A percentile compares a stretch with the other conserved stretches of the same genome.
Evolutionary conservation across 768 basidiomycete species (phyloP).

Genomic region (Tremella mesenterica): DNA sequence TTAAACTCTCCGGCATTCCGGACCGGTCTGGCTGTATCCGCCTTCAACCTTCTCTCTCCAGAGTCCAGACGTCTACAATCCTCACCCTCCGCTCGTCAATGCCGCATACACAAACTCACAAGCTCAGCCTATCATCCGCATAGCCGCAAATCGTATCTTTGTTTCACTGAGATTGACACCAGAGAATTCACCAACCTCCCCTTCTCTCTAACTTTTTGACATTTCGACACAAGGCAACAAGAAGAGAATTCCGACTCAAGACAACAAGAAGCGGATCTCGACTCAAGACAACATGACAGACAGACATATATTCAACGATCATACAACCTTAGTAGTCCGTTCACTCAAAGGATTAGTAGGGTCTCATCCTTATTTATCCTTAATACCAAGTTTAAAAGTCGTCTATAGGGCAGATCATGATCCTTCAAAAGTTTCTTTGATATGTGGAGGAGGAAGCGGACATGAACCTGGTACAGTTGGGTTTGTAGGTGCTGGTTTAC

Average conservation of each 20-base stretch:
- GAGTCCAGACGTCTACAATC: too few relatives aligned
- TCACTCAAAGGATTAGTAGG: constrained; percentile 37
- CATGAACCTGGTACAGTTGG: constrained; percentile 41
- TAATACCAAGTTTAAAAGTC: constrained; percentile 39
- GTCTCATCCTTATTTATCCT: constrained; percentile 30
- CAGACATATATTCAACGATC: constrained; percentile 39
- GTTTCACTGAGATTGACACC: too few relatives aligned
- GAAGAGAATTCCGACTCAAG: neutral
- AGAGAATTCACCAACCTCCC: too few relatives aligned
- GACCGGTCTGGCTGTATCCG: too few relatives aligned
- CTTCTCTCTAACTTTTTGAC: too few relatives aligned
- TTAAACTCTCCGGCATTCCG: too few relatives aligned
- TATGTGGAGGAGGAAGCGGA: constrained; percentile 39
- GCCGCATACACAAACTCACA: too few relatives aligned
- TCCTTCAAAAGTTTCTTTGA: constrained; percentile 33
- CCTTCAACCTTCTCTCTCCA: too few relatives aligned
- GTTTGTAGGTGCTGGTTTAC: constrained; percentile 31
- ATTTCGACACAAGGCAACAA: neutral
- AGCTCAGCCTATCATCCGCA: too few relatives aligned
- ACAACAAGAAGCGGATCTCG: neutral
- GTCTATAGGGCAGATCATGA: constrained; percentile 38
- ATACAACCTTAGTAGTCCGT: constrained; percentile 32
- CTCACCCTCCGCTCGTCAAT: too few relatives aligned
- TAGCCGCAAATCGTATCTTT: too few relatives aligned
- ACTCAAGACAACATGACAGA: constrained; percentile 23